These are phyloP conservation scores for Backusella morwellensis DNA, from an alignment of 192 early-diverging fungal genomes.

Conservation along the genomic window DNA sequence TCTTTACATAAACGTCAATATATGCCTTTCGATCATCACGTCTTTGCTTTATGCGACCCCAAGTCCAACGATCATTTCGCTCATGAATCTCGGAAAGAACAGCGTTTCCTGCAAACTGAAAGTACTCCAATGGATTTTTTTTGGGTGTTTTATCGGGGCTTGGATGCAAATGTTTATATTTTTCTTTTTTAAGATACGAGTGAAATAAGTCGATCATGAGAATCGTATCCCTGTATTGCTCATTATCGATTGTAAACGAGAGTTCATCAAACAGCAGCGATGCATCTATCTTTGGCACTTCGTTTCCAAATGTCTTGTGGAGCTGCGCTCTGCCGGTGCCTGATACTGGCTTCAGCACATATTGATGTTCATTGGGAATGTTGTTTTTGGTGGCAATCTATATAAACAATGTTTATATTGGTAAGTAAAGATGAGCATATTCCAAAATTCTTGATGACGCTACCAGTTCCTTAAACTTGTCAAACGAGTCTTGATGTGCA, in stretches of 20 bases:
- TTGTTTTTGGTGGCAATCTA: conserved; percentile 62
- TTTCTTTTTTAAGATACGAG: conserved; percentile 71
- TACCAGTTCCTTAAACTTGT: conserved; percentile 46
- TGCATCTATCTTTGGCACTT: conserved; percentile 57
- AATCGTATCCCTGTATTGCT: conserved; percentile 83
- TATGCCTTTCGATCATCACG: conserved; percentile 79
- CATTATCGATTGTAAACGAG: conserved; percentile 86
- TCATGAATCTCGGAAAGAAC: conserved; percentile 90
- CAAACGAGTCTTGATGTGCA: conserved; percentile 49
- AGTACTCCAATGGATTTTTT: conserved; percentile 82
- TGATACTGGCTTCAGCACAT: conserved; percentile 89
- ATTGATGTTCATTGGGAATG: conserved; percentile 66
- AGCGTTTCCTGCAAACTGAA: conserved; percentile 71
- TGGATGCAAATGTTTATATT: conserved; percentile 86
- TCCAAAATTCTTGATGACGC: not conserved
- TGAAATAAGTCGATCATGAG: conserved; percentile 83
- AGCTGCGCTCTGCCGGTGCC: conserved; percentile 79
- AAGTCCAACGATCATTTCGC: conserved; percentile 77
- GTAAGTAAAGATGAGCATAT: not conserved
- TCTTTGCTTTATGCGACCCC: conserved; percentile 78
- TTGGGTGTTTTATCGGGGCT: conserved; percentile 78
- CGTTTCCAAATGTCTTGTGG: conserved; percentile 64
- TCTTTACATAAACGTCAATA: conserved; percentile 70
- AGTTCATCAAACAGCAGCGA: conserved; percentile 88
- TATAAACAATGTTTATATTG: not conserved